Percentiles rank a stretch among this genome's conserved stretches.
Evolutionary conservation across 352 stramenopile genomes (phyloP).

Genomic region (Globisporangium middletonii): DNA sequence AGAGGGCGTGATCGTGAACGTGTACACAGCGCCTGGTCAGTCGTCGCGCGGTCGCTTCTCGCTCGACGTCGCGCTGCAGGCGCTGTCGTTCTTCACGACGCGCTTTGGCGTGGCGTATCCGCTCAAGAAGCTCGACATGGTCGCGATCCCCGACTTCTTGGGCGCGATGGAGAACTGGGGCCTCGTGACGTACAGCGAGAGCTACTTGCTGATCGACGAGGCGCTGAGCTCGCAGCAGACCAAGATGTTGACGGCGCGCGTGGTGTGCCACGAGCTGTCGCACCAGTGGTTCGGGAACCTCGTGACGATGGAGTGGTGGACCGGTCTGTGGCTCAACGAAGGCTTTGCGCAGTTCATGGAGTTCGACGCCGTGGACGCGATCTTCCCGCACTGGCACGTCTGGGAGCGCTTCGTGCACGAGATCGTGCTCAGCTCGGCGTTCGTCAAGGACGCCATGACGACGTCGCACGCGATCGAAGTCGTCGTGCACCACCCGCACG

Average conservation of each 20-base stretch:
- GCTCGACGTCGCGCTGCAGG: slow-evolving; percentile 60
- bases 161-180: slow-evolving; percentile 96
- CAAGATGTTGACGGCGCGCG: slow-evolving; percentile 81
- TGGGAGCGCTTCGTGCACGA: slow-evolving; percentile 94
- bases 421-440: slow-evolving; percentile 60
- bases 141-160: slow-evolving; percentile 92
- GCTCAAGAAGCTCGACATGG: slow-evolving; percentile 98
- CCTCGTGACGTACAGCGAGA: slow-evolving; percentile 95
- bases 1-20: slow-evolving; percentile 91
- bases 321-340: slow-evolving; percentile 96
- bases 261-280: slow-evolving; percentile 97
- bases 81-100: slow-evolving; percentile 65
- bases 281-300: slow-evolving; percentile 98
- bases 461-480: slow-evolving; percentile 94
- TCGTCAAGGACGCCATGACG: slow-evolving; percentile 91
- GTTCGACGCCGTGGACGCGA: slow-evolving; percentile 88
- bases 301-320: slow-evolving; percentile 98
- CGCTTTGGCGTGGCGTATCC: slow-evolving; percentile 90
- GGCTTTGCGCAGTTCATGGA: slow-evolving; percentile 97
- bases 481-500: slow-evolving; percentile 87
- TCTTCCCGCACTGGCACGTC: slow-evolving; percentile 93
- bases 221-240: slow-evolving; percentile 50
- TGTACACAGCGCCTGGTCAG: slow-evolving; percentile 94
- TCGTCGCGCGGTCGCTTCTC: slow-evolving; percentile 88
- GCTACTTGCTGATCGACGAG: slow-evolving; percentile 80